These are phyloP conservation scores for Selaginella tamariscina DNA, from an alignment of 75 land plant species.

Conservation along the genomic window DNA sequence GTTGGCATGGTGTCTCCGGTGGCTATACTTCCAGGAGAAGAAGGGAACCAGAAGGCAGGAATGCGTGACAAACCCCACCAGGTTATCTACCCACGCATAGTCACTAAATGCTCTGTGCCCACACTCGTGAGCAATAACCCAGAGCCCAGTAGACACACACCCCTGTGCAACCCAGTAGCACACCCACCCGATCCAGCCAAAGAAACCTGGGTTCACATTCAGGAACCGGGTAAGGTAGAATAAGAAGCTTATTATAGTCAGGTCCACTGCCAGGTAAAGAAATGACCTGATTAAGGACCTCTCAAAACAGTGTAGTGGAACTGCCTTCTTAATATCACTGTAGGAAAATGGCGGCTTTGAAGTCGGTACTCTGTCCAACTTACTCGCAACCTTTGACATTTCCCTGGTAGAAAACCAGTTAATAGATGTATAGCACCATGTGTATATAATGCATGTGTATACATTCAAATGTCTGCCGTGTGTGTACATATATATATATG, in stretches of 20 bases:
- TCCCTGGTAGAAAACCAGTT: too few relatives aligned
- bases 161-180: constrained; percentile 49
- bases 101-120: constrained; percentile 70
- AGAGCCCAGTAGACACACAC: constrained; percentile 57
- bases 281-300: constrained; percentile 46
- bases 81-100: constrained; percentile 22
- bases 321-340: constrained; percentile 46
- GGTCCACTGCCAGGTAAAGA: constrained; percentile 43
- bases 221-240: constrained; percentile 25
- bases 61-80: constrained; percentile 49
- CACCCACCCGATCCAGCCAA: constrained; percentile 33
- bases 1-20: constrained; percentile 73
- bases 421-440: too few relatives aligned
- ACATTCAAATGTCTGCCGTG: too few relatives aligned
- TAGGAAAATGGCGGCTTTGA: constrained; percentile 55
- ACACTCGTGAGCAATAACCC: constrained; percentile 71
- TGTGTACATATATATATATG: too few relatives aligned
- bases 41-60: constrained; percentile 61
- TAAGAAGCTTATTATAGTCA: constrained; percentile 19
- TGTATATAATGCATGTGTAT: too few relatives aligned
- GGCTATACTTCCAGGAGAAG: constrained; percentile 77
- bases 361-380: constrained; percentile 33
- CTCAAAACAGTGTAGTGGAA: constrained; percentile 70
- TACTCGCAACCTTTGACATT: too few relatives aligned
- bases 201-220: constrained; percentile 14